Conservation (phyloP, 257 asterid genomes). For the Solanum paucissectum region DNA sequence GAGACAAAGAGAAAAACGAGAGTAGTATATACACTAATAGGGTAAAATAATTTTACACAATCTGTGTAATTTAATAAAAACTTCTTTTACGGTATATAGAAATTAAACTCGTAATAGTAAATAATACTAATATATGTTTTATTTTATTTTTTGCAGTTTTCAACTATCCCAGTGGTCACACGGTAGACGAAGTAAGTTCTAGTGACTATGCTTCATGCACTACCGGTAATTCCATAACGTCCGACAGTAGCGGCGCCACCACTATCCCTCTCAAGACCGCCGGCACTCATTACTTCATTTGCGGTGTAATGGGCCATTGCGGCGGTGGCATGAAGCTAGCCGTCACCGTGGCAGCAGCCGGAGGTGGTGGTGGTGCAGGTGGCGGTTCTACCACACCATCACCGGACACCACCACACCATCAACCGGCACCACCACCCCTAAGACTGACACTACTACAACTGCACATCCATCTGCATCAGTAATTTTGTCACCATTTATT, state of each 20-base stretch:
- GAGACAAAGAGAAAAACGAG: no score
- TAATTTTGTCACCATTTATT: not conserved
- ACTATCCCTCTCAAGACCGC: constrained; percentile 45
- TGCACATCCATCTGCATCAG: constrained; percentile 2
- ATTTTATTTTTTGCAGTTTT: constrained; percentile 32
- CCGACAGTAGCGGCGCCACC: constrained; percentile 80
- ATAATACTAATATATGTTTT: no score
- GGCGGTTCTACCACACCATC: constrained; percentile 4
- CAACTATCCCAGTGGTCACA: constrained; percentile 63
- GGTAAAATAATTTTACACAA: not conserved
- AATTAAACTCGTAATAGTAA: not conserved
- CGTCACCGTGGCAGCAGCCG: constrained; percentile 24
- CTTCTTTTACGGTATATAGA: not conserved
- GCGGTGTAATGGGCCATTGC: constrained; percentile 56
- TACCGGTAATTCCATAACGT: constrained; percentile 38
- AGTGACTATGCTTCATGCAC: constrained; percentile 54
- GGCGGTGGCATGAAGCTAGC: constrained; percentile 58
- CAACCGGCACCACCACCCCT: not conserved
- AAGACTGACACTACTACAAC: constrained; percentile 3
- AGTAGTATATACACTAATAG: not conserved
- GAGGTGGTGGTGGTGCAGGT: not conserved
- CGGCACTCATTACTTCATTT: constrained; percentile 54
- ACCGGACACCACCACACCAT: not conserved
- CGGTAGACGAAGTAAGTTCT: constrained; percentile 58
- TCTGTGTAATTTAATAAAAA: not conserved